Conservation (phyloP, 2,329 filamentous ascomycete genomes). For the Sporothrix pallida region DNA sequence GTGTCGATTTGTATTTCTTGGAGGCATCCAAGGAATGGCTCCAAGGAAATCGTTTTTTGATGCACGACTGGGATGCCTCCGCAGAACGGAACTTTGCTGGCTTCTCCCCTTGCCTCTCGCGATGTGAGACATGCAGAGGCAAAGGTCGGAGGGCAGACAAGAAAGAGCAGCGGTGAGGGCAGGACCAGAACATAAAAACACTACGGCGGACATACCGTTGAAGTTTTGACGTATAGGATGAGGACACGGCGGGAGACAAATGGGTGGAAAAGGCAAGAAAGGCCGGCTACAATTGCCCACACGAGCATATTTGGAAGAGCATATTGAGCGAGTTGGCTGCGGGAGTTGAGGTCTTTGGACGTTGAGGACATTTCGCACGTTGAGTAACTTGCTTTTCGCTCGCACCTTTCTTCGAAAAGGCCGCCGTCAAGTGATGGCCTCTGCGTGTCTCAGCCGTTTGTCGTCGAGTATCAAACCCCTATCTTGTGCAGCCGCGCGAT, state of each 20-base stretch:
- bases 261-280: not conserved
- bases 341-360: not conserved
- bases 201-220: not conserved
- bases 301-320: conserved; percentile 9
- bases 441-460: not conserved
- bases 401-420: not conserved
- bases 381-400: not conserved
- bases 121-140: conserved; percentile 21
- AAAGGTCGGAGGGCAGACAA: too few relatives aligned
- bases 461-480: conserved; percentile 9
- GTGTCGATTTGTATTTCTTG: not conserved
- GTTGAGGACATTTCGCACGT: not conserved
- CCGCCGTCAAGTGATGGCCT: not conserved
- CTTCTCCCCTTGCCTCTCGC: not conserved
- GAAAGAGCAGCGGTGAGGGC: not conserved
- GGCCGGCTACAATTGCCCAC: not conserved
- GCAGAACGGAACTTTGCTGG: not conserved
- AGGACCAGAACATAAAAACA: too few relatives aligned
- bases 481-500: conserved; percentile 15
- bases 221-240: not conserved
- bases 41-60: too few relatives aligned
- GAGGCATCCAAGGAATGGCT: not conserved
- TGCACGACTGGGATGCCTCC: not conserved
- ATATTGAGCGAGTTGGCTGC: too few relatives aligned
- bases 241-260: not conserved